Evolutionary conservation across 2,329 filamentous ascomycete species (phyloP).

Genomic region (Myriosclerotinia scirpicola): DNA sequence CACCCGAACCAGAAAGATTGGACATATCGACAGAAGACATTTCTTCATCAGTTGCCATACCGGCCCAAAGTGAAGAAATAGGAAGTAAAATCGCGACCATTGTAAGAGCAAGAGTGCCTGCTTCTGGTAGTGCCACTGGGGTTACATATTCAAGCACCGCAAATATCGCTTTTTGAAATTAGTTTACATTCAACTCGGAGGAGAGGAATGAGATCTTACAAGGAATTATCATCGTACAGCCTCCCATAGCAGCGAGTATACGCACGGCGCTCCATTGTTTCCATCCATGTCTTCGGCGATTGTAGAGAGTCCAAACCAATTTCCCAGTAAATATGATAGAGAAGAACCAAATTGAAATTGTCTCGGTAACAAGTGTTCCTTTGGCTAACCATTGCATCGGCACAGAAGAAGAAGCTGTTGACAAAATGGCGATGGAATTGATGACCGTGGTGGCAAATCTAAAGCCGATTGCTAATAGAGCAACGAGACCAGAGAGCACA

Average conservation of each 20-base stretch:
- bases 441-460: conserved; percentile 53
- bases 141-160: conserved; percentile 55
- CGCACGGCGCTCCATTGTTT: conserved; percentile 64
- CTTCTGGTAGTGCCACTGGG: conserved; percentile 48
- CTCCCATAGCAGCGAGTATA: conserved; percentile 66
- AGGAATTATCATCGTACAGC: conserved; percentile 64
- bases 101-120: conserved; percentile 56
- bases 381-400: conserved; percentile 45
- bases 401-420: conserved; percentile 34
- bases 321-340: conserved; percentile 62
- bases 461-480: conserved; percentile 52
- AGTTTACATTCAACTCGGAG: conserved; percentile 10
- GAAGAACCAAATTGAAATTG: conserved; percentile 61
- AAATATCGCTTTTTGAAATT: conserved; percentile 54
- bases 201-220: conserved; percentile 46
- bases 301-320: conserved; percentile 56
- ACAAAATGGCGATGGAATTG: conserved; percentile 41
- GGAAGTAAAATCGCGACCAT: conserved; percentile 63
- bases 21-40: conserved; percentile 30
- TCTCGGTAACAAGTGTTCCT: conserved; percentile 51
- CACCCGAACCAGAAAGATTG: neutral
- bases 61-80: conserved; percentile 65
- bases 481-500: conserved; percentile 49
- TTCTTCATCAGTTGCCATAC: conserved; percentile 33
- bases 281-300: conserved; percentile 57